phyloP scores from a whole-genome alignment of 768 basidiomycete species.

The Chiua virens region DNA sequence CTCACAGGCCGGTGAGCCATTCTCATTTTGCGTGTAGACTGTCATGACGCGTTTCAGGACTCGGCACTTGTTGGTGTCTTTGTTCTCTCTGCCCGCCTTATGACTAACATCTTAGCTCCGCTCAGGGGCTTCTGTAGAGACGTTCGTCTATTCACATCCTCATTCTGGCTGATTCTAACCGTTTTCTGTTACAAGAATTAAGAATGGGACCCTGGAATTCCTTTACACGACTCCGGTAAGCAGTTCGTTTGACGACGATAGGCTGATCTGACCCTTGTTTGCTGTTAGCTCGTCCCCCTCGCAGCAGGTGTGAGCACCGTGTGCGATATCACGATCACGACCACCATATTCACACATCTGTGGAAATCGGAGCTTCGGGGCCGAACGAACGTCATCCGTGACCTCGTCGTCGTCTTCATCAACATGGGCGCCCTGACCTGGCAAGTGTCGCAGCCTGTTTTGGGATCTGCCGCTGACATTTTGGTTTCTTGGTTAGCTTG shows the following conservation, averaged over 20 bases:
- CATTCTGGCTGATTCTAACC: neutral
- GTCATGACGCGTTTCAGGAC: neutral
- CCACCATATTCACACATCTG: conserved; percentile 7
- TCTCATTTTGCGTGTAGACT: neutral
- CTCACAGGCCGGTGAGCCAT: conserved; percentile 5
- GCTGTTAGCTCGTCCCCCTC: conserved; percentile 10
- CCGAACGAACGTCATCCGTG: conserved; percentile 1
- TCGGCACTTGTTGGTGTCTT: conserved; percentile 9
- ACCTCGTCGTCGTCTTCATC: conserved; percentile 11
- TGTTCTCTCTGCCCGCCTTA: too few relatives aligned
- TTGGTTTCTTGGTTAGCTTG: conserved; percentile 1
- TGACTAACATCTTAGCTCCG: neutral
- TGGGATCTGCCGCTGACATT: neutral
- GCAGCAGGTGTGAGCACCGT: conserved; percentile 2
- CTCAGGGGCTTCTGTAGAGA: neutral
- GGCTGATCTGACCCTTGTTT: neutral
- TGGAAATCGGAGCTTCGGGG: conserved; percentile 12
- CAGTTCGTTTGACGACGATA: too few relatives aligned
- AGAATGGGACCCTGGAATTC: conserved; percentile 1
- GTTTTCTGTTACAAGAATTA: neutral
- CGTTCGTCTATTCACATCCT: neutral
- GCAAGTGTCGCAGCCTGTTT: neutral
- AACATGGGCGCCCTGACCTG: conserved; percentile 18
- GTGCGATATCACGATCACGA: conserved; percentile 14
- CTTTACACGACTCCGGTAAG: conserved; percentile 8